Percentiles rank a stretch among this genome's conserved stretches.
Evolutionary conservation across 805 yeast species (phyloP).

Genomic region (Myxozyma sirexii): DNA sequence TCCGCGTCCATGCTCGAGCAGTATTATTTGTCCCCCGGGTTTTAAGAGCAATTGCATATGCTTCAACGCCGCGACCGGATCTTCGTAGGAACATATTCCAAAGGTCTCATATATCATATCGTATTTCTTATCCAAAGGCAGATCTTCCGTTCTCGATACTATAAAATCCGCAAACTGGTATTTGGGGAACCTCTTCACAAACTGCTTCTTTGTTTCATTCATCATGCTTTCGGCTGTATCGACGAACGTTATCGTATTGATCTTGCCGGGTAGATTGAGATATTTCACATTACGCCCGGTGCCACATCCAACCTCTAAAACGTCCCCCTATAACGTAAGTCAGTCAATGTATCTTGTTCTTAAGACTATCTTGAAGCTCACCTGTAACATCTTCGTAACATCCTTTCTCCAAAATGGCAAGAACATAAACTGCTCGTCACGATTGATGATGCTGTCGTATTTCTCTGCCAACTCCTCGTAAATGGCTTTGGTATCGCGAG

Average conservation of each 20-base stretch:
- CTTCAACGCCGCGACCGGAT: constrained; percentile 79
- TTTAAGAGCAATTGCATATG: constrained; percentile 73
- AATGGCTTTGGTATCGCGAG: constrained; percentile 79
- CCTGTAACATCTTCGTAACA: constrained; percentile 45
- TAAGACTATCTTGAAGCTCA: background rate
- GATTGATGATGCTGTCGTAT: constrained; percentile 77
- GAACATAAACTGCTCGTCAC: constrained; percentile 66
- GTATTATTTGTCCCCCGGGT: constrained; percentile 86
- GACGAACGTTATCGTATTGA: constrained; percentile 77
- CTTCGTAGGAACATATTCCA: constrained; percentile 94
- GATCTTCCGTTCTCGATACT: constrained; percentile 74
- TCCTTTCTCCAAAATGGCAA: constrained; percentile 57
- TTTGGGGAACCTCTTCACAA: constrained; percentile 64
- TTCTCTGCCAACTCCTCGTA: constrained; percentile 76
- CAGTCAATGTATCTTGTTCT: background rate
- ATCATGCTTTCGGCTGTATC: constrained; percentile 89
- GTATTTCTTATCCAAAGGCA: constrained; percentile 61
- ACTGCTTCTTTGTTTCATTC: constrained; percentile 73
- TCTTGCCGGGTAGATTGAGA: constrained; percentile 46
- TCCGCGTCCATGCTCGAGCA: constrained; percentile 93
- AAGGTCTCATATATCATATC: constrained; percentile 94
- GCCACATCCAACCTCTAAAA: constrained; percentile 91
- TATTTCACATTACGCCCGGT: constrained; percentile 91
- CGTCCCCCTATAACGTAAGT: constrained; percentile 85
- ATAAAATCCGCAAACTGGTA: constrained; percentile 80